Evolutionary conservation across 768 basidiomycete genomes (phyloP), one percentile per base, ranked within the genome.

Genomic region (Hirschioporus abietinus): DNA sequence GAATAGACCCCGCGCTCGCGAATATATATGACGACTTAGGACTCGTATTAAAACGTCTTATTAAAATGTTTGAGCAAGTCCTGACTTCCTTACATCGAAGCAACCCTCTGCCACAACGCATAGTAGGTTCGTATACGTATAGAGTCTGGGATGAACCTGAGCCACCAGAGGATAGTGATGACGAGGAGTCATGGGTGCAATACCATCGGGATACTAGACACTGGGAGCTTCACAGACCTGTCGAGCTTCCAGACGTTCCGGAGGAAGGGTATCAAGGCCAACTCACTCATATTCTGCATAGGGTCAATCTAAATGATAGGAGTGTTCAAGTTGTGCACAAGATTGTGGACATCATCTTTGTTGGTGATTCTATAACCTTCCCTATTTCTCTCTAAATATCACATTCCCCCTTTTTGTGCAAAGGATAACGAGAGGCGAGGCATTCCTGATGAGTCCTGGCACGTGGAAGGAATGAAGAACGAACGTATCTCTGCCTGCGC

Each of bases 381-480:
- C 24, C 10, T 59, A 7, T 34, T 26, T 35, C 4, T n/a, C 25
- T n/a, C 60, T 17, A 61, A 34, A 1, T 18, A 25, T 18, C 15
- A 3, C 65, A n/a, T 30, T 26, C 64, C 70, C 71, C 34, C 34
- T 20, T 58, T 63, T 66, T 42, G 10, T 60, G 30, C 4, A 30
- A 30, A 77, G 78, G 69, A 73, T 65, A 79, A 81, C 12, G 75
- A 74, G 23, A 74, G 72, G 7, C 75, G 78, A 7, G 63, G 63
- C 9, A 80, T 76, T 70, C 65, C 71, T 5, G 81, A 77, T 1
- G 74, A 77, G 12, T 72, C 72, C 17, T 86, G 84, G 84, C 82
- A 81, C 60, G 83, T 83, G 20, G 81, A 82, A 71, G 84, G 84
- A 36, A 84, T 84, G 83, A 72, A 77, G 66, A 83, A 82, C 65